These are phyloP conservation scores for Capsella rubella DNA, from an alignment of 441 rosid species.

Conservation along the genomic window DNA sequence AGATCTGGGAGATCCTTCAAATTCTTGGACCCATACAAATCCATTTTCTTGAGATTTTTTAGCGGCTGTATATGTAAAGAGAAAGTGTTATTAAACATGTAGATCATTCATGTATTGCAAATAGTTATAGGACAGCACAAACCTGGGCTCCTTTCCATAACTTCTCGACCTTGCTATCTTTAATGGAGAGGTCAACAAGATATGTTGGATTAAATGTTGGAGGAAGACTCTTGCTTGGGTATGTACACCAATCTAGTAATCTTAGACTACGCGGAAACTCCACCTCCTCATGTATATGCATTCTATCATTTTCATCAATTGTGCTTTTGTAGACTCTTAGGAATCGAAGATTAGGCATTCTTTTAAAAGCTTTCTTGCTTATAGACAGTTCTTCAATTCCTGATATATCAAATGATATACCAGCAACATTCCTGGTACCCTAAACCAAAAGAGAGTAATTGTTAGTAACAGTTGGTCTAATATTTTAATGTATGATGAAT, in stretches of 20 bases:
- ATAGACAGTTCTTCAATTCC: background rate
- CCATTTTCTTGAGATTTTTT: no score
- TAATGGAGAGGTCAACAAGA: background rate
- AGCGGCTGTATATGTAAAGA: no score
- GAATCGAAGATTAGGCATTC: background rate
- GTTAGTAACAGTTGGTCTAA: no score
- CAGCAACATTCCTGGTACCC: background rate
- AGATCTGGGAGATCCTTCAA: no score
- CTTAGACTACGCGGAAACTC: background rate
- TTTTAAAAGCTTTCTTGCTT: background rate
- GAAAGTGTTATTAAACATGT: no score
- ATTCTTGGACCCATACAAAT: no score
- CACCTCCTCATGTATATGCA: background rate
- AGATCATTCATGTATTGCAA: no score
- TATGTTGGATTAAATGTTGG: background rate
- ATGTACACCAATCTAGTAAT: background rate
- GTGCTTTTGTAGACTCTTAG: background rate
- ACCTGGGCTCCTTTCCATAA: background rate
- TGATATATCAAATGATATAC: background rate
- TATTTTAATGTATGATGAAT: no score
- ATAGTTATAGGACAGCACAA: no score
- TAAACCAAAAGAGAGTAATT: background rate
- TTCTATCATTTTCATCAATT: background rate
- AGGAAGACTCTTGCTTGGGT: background rate
- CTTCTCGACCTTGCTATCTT: background rate